Conservation (phyloP, 2,329 filamentous ascomycete genomes). For the Paecilomyces sp. region DNA sequence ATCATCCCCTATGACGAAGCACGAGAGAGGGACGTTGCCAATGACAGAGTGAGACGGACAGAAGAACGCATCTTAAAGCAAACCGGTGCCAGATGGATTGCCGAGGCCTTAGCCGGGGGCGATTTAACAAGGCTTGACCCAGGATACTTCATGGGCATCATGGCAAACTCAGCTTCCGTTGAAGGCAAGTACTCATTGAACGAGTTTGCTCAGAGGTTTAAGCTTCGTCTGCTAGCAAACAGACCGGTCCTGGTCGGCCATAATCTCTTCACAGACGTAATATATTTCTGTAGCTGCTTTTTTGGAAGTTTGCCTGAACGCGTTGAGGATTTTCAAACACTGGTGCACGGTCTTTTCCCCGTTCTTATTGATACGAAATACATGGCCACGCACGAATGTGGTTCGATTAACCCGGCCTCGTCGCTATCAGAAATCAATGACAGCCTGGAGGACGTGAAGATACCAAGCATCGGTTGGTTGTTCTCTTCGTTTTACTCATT, state of each 20-base stretch:
- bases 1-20: constrained; percentile 30
- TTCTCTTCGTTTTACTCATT: neutral
- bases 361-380: constrained; percentile 58
- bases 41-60: constrained; percentile 18
- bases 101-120: constrained; percentile 38
- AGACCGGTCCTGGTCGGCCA: constrained; percentile 53
- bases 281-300: constrained; percentile 56
- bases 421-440: constrained; percentile 24
- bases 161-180: constrained; percentile 8
- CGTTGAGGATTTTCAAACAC: constrained; percentile 46
- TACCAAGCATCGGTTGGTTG: constrained; percentile 24
- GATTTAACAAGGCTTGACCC: constrained; percentile 30
- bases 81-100: constrained; percentile 40
- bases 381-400: constrained; percentile 51
- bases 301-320: constrained; percentile 51
- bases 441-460: constrained; percentile 14
- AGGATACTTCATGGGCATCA: constrained; percentile 21
- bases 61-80: constrained; percentile 25
- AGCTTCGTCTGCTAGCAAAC: constrained; percentile 36
- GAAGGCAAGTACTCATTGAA: constrained; percentile 14
- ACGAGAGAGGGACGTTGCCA: constrained; percentile 24
- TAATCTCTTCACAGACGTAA: constrained; percentile 56
- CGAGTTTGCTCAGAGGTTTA: constrained; percentile 23
- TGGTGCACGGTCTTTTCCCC: constrained; percentile 49
- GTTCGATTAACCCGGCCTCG: constrained; percentile 41